A percentile compares a stretch with the other conserved stretches of the same genome.
phyloP scores from a whole-genome alignment of 352 stramenopile genomes.

The Globisporangium yorkense region DNA sequence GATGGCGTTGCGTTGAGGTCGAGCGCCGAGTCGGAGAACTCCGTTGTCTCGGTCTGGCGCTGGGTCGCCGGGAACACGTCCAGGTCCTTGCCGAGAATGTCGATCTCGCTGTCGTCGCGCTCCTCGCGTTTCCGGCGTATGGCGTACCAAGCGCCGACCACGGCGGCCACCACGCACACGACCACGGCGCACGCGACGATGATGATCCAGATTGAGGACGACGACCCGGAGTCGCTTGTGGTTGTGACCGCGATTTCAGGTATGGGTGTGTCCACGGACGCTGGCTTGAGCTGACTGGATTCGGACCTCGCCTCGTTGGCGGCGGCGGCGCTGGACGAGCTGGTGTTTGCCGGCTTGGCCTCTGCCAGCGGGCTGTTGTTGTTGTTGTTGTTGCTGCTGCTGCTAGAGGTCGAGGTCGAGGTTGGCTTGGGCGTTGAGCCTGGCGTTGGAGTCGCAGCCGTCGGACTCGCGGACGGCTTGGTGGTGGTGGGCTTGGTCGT shows the following conservation, averaged over 20 bases:
- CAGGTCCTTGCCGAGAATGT: not conserved
- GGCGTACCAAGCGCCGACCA: conserved; percentile 7
- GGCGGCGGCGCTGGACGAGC: not conserved
- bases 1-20: conserved; percentile 7
- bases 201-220: conserved; percentile 7
- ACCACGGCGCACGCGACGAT: conserved; percentile 6
- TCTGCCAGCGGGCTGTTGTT: not conserved
- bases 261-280: conserved; percentile 1
- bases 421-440: not conserved
- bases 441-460: too few relatives aligned
- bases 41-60: not conserved
- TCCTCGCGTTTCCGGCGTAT: not conserved
- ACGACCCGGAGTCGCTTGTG: not conserved
- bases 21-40: conserved; percentile 8
- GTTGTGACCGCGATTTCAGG: not conserved
- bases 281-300: conserved; percentile 1
- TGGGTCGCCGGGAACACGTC: not conserved
- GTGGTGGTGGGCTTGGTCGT: not conserved
- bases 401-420: not conserved
- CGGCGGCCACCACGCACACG: conserved; percentile 6
- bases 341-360: not conserved
- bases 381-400: not conserved
- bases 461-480: not conserved
- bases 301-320: not conserved
- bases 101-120: not conserved